phyloP scores from a whole-genome alignment of 129 eudicot genomes.

The Mikania micrantha region DNA sequence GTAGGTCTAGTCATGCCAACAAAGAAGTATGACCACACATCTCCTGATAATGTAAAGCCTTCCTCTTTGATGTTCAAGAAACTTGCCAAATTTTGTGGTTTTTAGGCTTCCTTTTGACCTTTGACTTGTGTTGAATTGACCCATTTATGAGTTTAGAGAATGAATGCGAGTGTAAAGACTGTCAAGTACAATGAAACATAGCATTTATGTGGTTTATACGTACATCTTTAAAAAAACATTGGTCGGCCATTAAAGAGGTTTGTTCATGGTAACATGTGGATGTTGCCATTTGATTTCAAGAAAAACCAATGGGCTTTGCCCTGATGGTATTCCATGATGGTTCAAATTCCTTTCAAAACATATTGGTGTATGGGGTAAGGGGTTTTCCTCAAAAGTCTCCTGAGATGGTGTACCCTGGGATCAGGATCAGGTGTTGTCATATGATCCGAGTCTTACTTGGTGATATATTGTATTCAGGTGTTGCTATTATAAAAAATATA shows the following conservation, averaged over 20 bases:
- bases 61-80: no score
- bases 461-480: no score
- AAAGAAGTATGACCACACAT: constrained; percentile 45
- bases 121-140: neutral
- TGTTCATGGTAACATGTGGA: constrained; percentile 18
- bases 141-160: constrained; percentile 20
- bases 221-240: constrained; percentile 29
- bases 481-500: no score
- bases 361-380: no score
- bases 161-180: neutral
- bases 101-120: constrained; percentile 36
- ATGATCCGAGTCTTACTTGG: no score
- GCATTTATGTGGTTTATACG: constrained; percentile 19
- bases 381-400: no score
- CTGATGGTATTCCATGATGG: no score
- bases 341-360: no score
- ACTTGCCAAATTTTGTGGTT: constrained; percentile 33
- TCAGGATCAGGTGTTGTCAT: no score
- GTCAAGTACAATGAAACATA: constrained; percentile 17
- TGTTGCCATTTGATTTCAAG: constrained; percentile 13
- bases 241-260: constrained; percentile 31
- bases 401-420: no score
- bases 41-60: constrained; percentile 42
- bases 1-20: constrained; percentile 37
- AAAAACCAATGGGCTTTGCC: no score